A percentile compares a stretch with the other conserved stretches of the same genome.
Evolutionary conservation across 768 basidiomycete species (phyloP).

Genomic region (Boletus edulis): DNA sequence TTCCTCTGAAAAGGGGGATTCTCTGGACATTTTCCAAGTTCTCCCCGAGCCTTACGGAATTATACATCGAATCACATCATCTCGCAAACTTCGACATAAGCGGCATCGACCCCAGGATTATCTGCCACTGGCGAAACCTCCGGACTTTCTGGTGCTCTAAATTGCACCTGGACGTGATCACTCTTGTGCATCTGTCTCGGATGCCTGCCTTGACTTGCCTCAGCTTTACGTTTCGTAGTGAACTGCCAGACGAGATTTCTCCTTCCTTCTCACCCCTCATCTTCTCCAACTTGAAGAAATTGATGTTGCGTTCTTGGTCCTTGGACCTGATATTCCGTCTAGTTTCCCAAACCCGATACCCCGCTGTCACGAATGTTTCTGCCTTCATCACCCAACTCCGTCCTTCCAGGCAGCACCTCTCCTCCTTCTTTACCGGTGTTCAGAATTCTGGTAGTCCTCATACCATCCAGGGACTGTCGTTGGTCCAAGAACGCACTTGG

Average conservation of each 20-base stretch:
- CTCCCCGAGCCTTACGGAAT: neutral
- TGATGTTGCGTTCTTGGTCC: neutral
- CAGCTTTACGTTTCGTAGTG: neutral
- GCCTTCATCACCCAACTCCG: neutral
- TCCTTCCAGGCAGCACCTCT: neutral
- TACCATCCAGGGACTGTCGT: neutral
- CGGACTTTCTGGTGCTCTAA: no score
- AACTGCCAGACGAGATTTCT: neutral
- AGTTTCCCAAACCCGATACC: neutral
- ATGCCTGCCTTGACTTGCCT: neutral
- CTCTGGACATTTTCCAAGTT: neutral
- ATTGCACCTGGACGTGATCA: neutral
- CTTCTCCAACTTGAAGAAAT: neutral
- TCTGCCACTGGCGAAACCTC: no score
- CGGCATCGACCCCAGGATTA: no score
- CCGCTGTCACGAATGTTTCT: neutral
- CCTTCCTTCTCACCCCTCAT: neutral
- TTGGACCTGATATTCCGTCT: neutral
- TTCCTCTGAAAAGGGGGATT: neutral
- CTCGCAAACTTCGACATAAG: neutral
- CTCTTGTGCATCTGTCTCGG: neutral
- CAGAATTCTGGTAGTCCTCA: neutral
- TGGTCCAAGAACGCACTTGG: neutral
- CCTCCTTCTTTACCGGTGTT: neutral
- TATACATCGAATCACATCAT: neutral